Evolutionary conservation across 2,329 filamentous ascomycete genomes (phyloP).

Genomic region (Rhytidhysteron rufulum): DNA sequence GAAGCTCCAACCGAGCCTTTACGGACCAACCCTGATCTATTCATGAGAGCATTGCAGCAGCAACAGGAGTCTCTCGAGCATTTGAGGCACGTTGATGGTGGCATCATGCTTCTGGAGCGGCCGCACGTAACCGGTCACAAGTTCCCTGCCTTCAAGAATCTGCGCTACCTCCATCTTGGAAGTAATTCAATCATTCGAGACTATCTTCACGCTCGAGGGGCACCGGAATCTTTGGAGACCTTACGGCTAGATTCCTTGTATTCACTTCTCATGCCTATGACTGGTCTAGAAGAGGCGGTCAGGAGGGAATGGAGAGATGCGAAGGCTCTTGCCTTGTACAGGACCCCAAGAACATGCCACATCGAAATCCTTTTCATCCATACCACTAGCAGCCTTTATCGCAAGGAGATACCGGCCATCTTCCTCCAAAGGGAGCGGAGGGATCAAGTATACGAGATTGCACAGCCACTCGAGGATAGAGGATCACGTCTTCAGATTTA

Average conservation of each 20-base stretch:
- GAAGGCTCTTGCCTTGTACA: background rate
- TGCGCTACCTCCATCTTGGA: slow-evolving; percentile 26
- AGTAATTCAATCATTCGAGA: slow-evolving; percentile 23
- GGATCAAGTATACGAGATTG: slow-evolving; percentile 16
- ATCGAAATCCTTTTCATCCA: slow-evolving; percentile 1
- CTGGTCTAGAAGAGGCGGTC: background rate
- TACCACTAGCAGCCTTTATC: background rate
- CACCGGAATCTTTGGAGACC: slow-evolving; percentile 22
- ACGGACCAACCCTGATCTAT: slow-evolving; percentile 19
- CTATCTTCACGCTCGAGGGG: slow-evolving; percentile 20
- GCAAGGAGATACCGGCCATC: background rate
- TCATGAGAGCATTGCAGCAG: slow-evolving; percentile 23
- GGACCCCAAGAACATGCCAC: background rate
- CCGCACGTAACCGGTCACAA: slow-evolving; percentile 5
- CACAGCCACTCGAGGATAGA: slow-evolving; percentile 17
- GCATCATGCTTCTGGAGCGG: slow-evolving; percentile 9
- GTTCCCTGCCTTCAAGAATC: slow-evolving; percentile 19
- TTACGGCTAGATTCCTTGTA: slow-evolving; percentile 7
- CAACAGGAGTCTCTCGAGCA: slow-evolving; percentile 29
- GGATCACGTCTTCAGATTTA: slow-evolving; percentile 20
- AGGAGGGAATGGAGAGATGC: background rate
- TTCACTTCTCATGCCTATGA: background rate
- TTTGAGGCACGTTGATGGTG: slow-evolving; percentile 24
- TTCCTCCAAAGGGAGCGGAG: background rate
- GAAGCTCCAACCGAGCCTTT: slow-evolving; percentile 15